Evolutionary conservation across 208 protist species (phyloP).

Genomic region (Leptomonas pyrrhocoris): DNA sequence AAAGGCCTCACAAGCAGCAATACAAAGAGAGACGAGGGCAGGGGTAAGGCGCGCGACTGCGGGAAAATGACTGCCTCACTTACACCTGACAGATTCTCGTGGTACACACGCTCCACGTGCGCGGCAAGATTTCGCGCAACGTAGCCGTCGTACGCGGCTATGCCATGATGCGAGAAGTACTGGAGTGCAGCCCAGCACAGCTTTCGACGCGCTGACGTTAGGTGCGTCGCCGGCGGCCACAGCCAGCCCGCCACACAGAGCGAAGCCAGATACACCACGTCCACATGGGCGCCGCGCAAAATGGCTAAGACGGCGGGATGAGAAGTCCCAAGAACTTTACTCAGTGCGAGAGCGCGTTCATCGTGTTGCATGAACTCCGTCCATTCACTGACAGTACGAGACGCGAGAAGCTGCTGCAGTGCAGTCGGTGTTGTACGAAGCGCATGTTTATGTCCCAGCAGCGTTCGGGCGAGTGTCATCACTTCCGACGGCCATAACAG

Average conservation of each 20-base stretch:
- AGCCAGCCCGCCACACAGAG: constrained; percentile 60
- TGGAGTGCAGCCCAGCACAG: constrained; percentile 29
- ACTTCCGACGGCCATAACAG: background rate
- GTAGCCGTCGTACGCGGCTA: constrained; percentile 28
- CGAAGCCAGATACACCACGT: constrained; percentile 46
- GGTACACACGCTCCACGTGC: constrained; percentile 25
- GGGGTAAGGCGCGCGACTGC: constrained; percentile 18
- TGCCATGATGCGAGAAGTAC: constrained; percentile 29
- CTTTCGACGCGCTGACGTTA: constrained; percentile 25
- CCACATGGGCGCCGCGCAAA: constrained; percentile 39
- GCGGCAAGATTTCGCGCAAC: constrained; percentile 33
- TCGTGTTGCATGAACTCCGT: constrained; percentile 2
- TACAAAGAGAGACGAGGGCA: constrained; percentile 38
- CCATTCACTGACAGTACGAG: constrained; percentile 35
- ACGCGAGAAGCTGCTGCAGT: constrained; percentile 19
- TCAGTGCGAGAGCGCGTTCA: constrained; percentile 28
- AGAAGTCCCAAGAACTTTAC: constrained; percentile 5
- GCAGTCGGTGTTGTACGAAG: constrained; percentile 10
- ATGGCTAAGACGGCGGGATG: constrained; percentile 1
- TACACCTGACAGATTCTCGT: constrained; percentile 15
- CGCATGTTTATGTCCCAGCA: constrained; percentile 13
- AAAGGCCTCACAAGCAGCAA: constrained; percentile 39
- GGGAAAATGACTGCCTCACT: constrained; percentile 25
- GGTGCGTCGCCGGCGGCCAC: constrained; percentile 29
- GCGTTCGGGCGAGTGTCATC: constrained; percentile 1